A percentile compares a stretch with the other conserved stretches of the same genome.
Evolutionary conservation across 441 rosid genomes (phyloP).

Genomic region (Pelargonium myrrhifolium): DNA sequence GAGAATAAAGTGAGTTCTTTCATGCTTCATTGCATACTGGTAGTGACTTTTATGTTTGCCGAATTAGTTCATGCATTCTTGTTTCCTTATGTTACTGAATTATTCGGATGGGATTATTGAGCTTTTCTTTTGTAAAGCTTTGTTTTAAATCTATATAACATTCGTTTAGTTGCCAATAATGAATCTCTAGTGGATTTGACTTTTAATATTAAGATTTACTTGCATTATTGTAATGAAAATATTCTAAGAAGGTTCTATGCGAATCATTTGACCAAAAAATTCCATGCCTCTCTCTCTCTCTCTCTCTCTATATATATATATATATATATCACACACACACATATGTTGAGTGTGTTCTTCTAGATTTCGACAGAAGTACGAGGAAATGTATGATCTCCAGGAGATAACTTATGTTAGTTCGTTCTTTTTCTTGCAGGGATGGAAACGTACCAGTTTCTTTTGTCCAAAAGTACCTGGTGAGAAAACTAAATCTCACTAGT

Average conservation of each 20-base stretch:
- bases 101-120: too few species aligned
- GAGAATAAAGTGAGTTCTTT: conserved; percentile 46
- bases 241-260: too few species aligned
- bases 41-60: neutral
- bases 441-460: conserved; percentile 73
- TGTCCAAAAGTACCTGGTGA: conserved; percentile 79
- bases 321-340: too few species aligned
- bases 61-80: neutral
- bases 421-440: conserved; percentile 46
- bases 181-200: too few species aligned
- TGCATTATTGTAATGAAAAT: too few species aligned
- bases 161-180: too few species aligned
- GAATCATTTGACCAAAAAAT: too few species aligned
- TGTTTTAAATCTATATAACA: too few species aligned
- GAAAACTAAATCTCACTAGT: conserved; percentile 68
- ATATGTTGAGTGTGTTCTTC: neutral
- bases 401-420: conserved; percentile 14
- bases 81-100: neutral
- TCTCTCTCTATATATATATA: too few species aligned
- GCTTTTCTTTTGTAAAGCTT: too few species aligned
- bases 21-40: neutral
- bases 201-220: too few species aligned
- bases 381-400: conserved; percentile 4
- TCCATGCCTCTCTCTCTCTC: too few species aligned
- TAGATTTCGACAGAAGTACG: neutral